Evolutionary conservation across 2,329 filamentous ascomycete species (phyloP), one percentile per base, ranked within the genome.

Genomic region (Neofusicoccum kwambonambiense): DNA sequence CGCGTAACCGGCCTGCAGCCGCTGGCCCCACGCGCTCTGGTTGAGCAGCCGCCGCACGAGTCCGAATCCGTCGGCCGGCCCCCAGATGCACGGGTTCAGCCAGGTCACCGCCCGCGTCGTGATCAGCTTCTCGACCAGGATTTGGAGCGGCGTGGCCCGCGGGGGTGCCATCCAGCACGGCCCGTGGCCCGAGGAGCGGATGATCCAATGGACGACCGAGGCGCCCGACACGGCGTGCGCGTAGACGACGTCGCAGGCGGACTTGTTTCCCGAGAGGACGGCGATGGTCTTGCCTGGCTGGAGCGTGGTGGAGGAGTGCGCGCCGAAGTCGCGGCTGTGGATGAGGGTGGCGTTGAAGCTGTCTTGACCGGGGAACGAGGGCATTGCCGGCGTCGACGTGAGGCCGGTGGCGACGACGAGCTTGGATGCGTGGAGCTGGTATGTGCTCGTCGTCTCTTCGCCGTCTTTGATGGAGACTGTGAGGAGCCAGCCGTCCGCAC

Each of bases 61-160:
- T 66, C 72, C 77, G 68, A 83, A 89, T 0, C 88, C 89, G 70
- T 87, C 87, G 2, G 82, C 84, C 1, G 82, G 79, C 3, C 87
- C 89, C 88, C 89, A 93, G 15, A 90, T 83, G 72, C 90, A 93
- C 0, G 91, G 90, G 61, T 85, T 88, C 74, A 93, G 87, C 87
- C 89, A 92, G 2, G 87, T 90, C 62, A 92, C 77, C 67, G 90
- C 82, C 0, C 90, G 87, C 0, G 86, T 89, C 34, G 85, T 84
- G 5, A 89, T 83, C 4, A 92, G 82, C 69, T 88, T 86, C 75
- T 92, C 89, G 0, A 91, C 78, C 82, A 85, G 87, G 64, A 83
- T 83, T 72, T 88, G 88, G n/a, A 90, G 72, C 0, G 88, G 87
- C 1, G 89, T 90, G 15, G 91, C 87, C 63, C 86, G 86, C 1